These are phyloP conservation scores for Onygena corvina DNA, from an alignment of 2,329 filamentous ascomycete species.

Conservation along the genomic window DNA sequence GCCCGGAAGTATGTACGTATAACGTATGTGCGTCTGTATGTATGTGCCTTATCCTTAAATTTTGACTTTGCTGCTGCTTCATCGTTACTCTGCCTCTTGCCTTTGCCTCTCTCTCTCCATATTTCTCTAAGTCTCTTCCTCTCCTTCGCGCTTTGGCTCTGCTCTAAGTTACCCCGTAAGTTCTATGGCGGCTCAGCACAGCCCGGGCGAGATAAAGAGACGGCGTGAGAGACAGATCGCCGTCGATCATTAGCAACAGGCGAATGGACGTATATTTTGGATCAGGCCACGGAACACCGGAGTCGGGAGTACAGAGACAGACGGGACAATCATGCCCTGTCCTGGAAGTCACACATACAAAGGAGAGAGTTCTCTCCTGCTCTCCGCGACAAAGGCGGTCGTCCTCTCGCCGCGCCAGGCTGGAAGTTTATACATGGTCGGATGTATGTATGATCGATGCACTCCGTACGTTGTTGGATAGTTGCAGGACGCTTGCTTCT, in stretches of 20 bases:
- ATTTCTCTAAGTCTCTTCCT: too few relatives aligned
- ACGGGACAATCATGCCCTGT: too few relatives aligned
- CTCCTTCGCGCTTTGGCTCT: too few relatives aligned
- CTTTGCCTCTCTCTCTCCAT: background rate
- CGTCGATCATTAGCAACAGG: background rate
- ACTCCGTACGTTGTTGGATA: too few relatives aligned
- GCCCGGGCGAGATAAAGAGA: background rate
- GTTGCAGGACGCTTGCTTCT: background rate
- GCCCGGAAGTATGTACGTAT: slow-evolving; percentile 2
- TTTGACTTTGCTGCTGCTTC: background rate
- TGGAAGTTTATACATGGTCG: too few relatives aligned
- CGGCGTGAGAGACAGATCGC: background rate
- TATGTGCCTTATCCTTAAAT: slow-evolving; percentile 4
- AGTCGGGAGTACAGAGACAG: too few relatives aligned
- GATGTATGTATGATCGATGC: too few relatives aligned
- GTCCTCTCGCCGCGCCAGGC: too few relatives aligned
- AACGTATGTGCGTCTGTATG: background rate
- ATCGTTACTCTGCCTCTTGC: background rate
- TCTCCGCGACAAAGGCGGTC: too few relatives aligned
- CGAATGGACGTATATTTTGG: background rate
- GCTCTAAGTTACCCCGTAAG: background rate
- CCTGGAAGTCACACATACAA: too few relatives aligned
- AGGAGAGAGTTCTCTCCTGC: too few relatives aligned
- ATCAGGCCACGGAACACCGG: background rate
- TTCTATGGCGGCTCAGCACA: background rate